Evolutionary conservation across 2,329 filamentous ascomycete genomes (phyloP).

Genomic region (Clarireedia homoeocarpa): DNA sequence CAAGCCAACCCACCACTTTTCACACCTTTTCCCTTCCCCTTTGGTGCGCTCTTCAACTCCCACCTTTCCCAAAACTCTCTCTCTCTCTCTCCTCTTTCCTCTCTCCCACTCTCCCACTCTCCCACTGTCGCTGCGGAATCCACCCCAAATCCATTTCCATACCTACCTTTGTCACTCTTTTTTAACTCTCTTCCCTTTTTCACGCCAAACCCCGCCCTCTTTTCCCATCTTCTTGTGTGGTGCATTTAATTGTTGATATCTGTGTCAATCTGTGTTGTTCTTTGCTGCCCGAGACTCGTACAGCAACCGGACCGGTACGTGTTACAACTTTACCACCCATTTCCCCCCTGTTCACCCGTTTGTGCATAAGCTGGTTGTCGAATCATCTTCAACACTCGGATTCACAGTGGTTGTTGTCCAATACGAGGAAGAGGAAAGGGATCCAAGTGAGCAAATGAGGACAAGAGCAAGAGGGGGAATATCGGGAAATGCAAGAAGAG

Average conservation of each 20-base stretch:
- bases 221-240: background rate
- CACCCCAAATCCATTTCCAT: background rate
- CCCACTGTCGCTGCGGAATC: background rate
- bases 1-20: background rate
- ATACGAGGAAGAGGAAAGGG: background rate
- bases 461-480: background rate
- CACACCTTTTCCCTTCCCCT: background rate
- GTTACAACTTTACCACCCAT: background rate
- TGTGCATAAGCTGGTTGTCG: background rate
- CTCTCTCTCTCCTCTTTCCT: background rate
- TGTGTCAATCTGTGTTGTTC: background rate
- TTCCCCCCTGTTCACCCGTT: slow-evolving; percentile 1
- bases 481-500: background rate
- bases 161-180: slow-evolving; percentile 3
- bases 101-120: background rate
- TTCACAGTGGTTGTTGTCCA: background rate
- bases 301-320: slow-evolving; percentile 1
- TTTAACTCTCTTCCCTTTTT: background rate
- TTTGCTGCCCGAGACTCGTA: background rate
- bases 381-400: background rate
- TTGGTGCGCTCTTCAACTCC: background rate
- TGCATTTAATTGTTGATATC: slow-evolving; percentile 2
- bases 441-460: background rate
- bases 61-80: background rate
- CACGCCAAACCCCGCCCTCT: background rate